phyloP scores from a whole-genome alignment of 345 rosid species.

The Syzygium grande region DNA sequence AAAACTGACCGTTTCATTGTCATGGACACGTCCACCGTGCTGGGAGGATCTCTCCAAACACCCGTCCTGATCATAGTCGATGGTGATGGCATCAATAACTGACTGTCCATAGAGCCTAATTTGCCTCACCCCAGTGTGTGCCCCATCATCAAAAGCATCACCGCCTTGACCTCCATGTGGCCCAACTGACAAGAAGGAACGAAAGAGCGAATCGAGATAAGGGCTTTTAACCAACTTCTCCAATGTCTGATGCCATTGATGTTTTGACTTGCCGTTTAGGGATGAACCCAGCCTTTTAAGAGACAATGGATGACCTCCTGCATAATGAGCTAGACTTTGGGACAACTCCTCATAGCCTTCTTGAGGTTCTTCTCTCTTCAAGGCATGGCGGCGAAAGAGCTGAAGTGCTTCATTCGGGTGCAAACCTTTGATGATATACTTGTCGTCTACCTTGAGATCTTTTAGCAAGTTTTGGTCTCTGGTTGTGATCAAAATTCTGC shows the following conservation, averaged over 20 bases:
- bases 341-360: slow-evolving; percentile 2
- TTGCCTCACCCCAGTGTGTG: background rate
- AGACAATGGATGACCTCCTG: background rate
- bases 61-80: background rate
- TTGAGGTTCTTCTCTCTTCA: background rate
- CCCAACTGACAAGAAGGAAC: background rate
- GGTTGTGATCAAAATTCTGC: background rate
- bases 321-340: background rate
- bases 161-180: background rate
- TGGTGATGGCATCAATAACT: background rate
- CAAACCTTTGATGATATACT: background rate
- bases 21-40: background rate
- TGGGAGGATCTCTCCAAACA: background rate
- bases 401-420: background rate
- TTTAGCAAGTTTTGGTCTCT: background rate
- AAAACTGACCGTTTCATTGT: background rate
- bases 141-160: background rate
- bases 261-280: background rate
- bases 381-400: slow-evolving; percentile 1
- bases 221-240: background rate
- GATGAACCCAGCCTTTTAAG: background rate
- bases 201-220: background rate
- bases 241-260: background rate
- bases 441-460: background rate
- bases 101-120: background rate